These are phyloP conservation scores for Colletotrichum limetticola DNA, from an alignment of 2,329 filamentous ascomycete species.

Conservation along the genomic window DNA sequence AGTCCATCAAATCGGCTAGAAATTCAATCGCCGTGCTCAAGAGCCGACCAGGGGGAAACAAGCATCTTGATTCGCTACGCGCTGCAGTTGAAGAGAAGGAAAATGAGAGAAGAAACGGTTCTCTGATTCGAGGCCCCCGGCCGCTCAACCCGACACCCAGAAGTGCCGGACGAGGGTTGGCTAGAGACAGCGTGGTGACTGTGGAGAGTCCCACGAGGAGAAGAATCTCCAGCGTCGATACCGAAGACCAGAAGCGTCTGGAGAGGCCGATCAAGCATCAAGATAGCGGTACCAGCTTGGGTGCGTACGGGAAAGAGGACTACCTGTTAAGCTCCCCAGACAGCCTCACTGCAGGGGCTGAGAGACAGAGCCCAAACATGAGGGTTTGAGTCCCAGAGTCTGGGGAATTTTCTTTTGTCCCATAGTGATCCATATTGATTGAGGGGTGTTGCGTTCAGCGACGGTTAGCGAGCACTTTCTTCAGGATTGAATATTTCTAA, in stretches of 20 bases:
- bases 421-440: background rate
- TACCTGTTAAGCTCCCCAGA: slow-evolving; percentile 56
- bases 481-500: background rate
- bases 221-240: background rate
- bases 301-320: slow-evolving; percentile 57
- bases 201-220: slow-evolving; percentile 4
- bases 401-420: slow-evolving; percentile 16
- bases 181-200: background rate
- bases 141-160: slow-evolving; percentile 11
- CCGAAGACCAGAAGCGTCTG: background rate
- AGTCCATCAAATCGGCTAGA: slow-evolving; percentile 12
- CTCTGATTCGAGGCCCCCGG: slow-evolving; percentile 8
- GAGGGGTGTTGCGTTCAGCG: background rate
- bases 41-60: background rate
- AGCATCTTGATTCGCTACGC: slow-evolving; percentile 1
- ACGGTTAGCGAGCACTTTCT: background rate
- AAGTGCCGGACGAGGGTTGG: slow-evolving; percentile 20
- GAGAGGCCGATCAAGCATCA: slow-evolving; percentile 20
- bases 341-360: slow-evolving; percentile 37
- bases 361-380: slow-evolving; percentile 33
- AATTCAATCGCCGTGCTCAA: slow-evolving; percentile 25
- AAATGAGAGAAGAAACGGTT: slow-evolving; percentile 1
- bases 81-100: slow-evolving; percentile 29
- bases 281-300: slow-evolving; percentile 51
- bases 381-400: slow-evolving; percentile 40